Conservation (phyloP, 495 filamentous ascomycete genomes). For the Penicillium argentinense region DNA sequence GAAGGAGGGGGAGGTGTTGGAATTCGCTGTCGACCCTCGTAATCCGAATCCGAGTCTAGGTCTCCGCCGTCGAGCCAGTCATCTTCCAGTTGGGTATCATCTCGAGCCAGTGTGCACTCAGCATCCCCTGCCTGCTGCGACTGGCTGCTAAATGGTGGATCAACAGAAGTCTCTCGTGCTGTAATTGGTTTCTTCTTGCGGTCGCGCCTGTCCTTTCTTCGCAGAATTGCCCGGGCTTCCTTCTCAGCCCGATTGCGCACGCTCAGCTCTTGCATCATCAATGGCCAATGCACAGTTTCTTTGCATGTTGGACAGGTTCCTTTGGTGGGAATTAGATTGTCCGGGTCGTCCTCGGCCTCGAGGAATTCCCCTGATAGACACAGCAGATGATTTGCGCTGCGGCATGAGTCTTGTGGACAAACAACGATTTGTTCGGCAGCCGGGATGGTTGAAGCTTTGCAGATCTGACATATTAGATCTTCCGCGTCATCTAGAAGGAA, state of each 20-base stretch:
- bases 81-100: constrained; percentile 38
- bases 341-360: constrained; percentile 33
- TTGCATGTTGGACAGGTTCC: constrained; percentile 76
- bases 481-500: constrained; percentile 60
- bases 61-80: constrained; percentile 35
- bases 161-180: constrained; percentile 6
- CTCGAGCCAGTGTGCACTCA: constrained; percentile 16
- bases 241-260: constrained; percentile 66
- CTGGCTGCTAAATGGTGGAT: constrained; percentile 3
- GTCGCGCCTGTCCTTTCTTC: constrained; percentile 41
- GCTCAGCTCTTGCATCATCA: constrained; percentile 79
- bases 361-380: constrained; percentile 75
- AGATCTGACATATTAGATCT: constrained; percentile 63
- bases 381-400: constrained; percentile 66
- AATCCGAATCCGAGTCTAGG: constrained; percentile 37
- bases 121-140: constrained; percentile 7
- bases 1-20: constrained; percentile 10
- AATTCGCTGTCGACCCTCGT: constrained; percentile 11
- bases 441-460: constrained; percentile 48
- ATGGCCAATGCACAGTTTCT: constrained; percentile 63
- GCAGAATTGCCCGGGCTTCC: constrained; percentile 63
- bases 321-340: constrained; percentile 61
- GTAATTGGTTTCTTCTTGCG: constrained; percentile 9
- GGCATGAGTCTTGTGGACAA: constrained; percentile 67
- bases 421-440: constrained; percentile 58